phyloP scores from a whole-genome alignment of 805 yeast species.

The Metschnikowia amazonensis region DNA sequence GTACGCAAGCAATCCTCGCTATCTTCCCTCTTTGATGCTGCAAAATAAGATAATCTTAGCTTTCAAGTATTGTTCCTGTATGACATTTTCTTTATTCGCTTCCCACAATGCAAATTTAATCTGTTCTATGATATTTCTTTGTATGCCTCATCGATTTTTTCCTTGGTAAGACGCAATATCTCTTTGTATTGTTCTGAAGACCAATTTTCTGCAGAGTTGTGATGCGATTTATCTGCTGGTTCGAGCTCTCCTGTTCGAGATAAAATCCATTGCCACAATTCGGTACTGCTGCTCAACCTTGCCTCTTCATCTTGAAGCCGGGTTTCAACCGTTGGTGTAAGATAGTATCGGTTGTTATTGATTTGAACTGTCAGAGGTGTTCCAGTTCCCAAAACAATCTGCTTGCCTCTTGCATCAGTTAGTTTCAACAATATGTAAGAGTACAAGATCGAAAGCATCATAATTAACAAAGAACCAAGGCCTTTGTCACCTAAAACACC shows the following conservation, averaged over 20 bases:
- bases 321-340: constrained; percentile 13
- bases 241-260: constrained; percentile 10
- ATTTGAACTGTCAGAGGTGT: constrained; percentile 4
- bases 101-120: not conserved
- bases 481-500: constrained; percentile 11
- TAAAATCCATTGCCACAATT: constrained; percentile 19
- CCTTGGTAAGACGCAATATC: constrained; percentile 16
- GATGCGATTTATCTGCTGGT: not conserved
- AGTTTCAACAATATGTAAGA: constrained; percentile 5
- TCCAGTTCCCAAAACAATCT: not conserved
- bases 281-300: constrained; percentile 3
- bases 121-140: not conserved
- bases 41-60: not conserved
- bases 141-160: constrained; percentile 15
- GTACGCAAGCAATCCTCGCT: not conserved
- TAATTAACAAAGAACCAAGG: constrained; percentile 11
- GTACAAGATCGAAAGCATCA: constrained; percentile 9
- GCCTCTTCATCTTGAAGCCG: constrained; percentile 8
- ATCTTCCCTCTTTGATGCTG: not conserved
- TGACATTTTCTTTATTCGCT: not conserved
- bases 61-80: not conserved
- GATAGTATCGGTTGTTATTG: constrained; percentile 7
- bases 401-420: not conserved
- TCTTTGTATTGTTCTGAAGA: constrained; percentile 12
- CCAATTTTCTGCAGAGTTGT: not conserved